These are phyloP conservation scores for Mycena galopus DNA, from an alignment of 768 basidiomycete species.

Conservation along the genomic window DNA sequence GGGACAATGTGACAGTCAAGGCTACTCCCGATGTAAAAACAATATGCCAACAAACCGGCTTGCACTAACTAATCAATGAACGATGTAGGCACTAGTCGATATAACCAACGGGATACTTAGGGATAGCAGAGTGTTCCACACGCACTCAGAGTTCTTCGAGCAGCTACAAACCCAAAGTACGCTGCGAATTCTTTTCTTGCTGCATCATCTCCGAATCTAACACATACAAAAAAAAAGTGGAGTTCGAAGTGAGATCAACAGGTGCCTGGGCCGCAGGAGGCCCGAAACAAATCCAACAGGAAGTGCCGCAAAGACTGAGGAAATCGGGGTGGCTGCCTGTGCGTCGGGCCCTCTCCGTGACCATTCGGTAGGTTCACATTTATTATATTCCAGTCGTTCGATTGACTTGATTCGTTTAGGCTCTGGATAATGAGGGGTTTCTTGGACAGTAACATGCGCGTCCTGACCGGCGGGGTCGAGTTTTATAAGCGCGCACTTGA, in stretches of 20 bases:
- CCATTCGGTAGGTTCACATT: constrained; percentile 18
- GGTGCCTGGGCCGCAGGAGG: constrained; percentile 52
- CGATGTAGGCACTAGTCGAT: constrained; percentile 44
- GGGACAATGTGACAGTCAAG: not conserved
- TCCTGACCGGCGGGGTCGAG: constrained; percentile 48
- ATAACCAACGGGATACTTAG: constrained; percentile 55
- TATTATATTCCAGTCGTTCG: not conserved
- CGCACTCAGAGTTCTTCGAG: constrained; percentile 49
- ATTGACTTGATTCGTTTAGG: not conserved
- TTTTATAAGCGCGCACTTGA: constrained; percentile 53
- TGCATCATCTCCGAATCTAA: not conserved
- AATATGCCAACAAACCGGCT: too few relatives aligned
- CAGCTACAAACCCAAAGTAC: constrained; percentile 55
- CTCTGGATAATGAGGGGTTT: constrained; percentile 27
- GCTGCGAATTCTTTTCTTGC: not conserved
- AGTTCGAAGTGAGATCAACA: constrained; percentile 43
- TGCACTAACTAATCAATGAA: not conserved
- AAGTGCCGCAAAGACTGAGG: constrained; percentile 47
- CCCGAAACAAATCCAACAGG: constrained; percentile 47
- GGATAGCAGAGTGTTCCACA: constrained; percentile 55
- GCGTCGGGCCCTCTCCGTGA: constrained; percentile 23
- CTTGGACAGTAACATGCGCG: constrained; percentile 22
- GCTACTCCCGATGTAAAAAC: not conserved
- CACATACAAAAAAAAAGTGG: constrained; percentile 39
- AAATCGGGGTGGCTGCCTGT: constrained; percentile 43